These are phyloP conservation scores for Phaeotremella skinneri DNA, from an alignment of 768 basidiomycete species.

Conservation along the genomic window DNA sequence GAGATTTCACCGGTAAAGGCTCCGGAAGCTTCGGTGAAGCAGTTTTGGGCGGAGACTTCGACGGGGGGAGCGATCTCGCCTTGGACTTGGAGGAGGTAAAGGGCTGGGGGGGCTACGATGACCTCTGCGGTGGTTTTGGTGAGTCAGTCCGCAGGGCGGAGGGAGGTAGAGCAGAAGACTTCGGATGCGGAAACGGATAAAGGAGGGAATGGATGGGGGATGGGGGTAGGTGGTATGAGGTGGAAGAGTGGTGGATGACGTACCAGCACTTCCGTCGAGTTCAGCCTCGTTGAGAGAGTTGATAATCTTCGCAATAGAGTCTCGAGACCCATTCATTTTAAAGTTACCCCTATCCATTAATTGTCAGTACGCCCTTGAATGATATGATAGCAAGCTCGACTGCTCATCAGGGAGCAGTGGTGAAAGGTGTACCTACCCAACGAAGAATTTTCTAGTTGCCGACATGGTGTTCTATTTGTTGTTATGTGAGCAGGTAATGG, in stretches of 20 bases:
- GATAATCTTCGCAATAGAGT: conserved; percentile 66
- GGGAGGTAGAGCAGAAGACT: too few species aligned
- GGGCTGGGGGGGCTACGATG: conserved; percentile 82
- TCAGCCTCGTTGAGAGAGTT: conserved; percentile 71
- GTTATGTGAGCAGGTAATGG: conserved; percentile 9
- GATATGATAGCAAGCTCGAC: conserved; percentile 51
- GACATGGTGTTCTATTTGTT: conserved; percentile 17
- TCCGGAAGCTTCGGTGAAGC: conserved; percentile 75
- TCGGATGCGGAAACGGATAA: conserved; percentile 8
- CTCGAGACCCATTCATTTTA: conserved; percentile 83
- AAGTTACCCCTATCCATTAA: conserved; percentile 81
- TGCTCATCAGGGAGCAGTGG: neutral
- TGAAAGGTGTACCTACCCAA: conserved; percentile 24
- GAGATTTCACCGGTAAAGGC: conserved; percentile 98
- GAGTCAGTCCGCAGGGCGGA: neutral
- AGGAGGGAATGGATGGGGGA: neutral
- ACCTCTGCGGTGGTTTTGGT: conserved; percentile 63
- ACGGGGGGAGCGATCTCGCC: conserved; percentile 64
- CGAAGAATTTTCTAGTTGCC: conserved; percentile 39
- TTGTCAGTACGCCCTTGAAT: conserved; percentile 72
- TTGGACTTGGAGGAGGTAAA: conserved; percentile 78
- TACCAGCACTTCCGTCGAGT: conserved; percentile 74
- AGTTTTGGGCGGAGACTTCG: conserved; percentile 86
- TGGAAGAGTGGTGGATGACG: conserved; percentile 32
- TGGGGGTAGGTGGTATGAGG: conserved; percentile 12